Evolutionary conservation across 2,329 filamentous ascomycete species (phyloP).

Genomic region (Fusarium pseudonygamai): DNA sequence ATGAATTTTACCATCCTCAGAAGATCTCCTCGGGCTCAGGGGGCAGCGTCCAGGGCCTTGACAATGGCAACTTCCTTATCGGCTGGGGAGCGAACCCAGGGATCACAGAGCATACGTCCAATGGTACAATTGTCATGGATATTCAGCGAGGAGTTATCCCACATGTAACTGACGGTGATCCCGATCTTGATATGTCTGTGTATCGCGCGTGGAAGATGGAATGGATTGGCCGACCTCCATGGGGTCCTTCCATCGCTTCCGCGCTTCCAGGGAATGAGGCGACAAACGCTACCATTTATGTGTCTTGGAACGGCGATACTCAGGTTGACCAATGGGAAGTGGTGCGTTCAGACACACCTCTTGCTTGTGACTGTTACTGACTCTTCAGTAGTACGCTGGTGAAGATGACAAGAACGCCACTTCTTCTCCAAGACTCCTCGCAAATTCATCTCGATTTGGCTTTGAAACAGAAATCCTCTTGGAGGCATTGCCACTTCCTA

Average conservation of each 20-base stretch:
- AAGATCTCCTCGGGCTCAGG: conserved; percentile 60
- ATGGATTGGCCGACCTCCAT: conserved; percentile 39
- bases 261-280: conserved; percentile 8
- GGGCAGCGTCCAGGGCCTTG: conserved; percentile 61
- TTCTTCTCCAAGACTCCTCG: conserved; percentile 12
- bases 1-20: conserved; percentile 61
- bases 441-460: conserved; percentile 33
- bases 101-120: conserved; percentile 54
- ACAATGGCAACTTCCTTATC: conserved; percentile 63
- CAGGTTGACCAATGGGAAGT: conserved; percentile 38
- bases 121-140: conserved; percentile 47
- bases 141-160: conserved; percentile 55
- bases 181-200: conserved; percentile 28
- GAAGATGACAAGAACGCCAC: conserved; percentile 32
- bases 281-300: conserved; percentile 28
- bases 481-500: background rate
- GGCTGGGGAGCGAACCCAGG: conserved; percentile 65
- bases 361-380: background rate
- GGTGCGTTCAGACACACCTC: conserved; percentile 10
- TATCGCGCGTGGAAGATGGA: conserved; percentile 43
- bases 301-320: conserved; percentile 44
- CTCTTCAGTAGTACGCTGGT: conserved; percentile 22
- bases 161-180: conserved; percentile 42
- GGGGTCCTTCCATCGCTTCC: conserved; percentile 40
- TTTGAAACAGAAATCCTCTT: conserved; percentile 35